Evolutionary conservation across 176 grass and related monocot species (phyloP).

Genomic region (Eleusine indica): DNA sequence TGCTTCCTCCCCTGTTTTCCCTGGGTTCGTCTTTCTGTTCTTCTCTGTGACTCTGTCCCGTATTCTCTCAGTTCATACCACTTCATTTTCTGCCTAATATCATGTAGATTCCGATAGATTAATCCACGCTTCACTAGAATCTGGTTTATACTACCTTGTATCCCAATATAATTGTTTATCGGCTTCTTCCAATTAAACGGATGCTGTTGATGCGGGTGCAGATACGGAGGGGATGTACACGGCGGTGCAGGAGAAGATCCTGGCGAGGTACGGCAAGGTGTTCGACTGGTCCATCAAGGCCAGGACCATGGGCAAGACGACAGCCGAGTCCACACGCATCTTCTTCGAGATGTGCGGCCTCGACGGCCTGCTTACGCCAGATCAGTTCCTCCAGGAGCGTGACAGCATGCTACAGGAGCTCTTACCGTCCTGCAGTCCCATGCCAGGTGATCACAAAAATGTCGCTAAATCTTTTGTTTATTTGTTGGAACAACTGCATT

Average conservation of each 20-base stretch:
- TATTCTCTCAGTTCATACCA: too few relatives aligned
- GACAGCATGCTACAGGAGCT: conserved; percentile 80
- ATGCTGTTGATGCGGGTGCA: conserved; percentile 2
- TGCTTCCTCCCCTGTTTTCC: not conserved
- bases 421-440: conserved; percentile 62
- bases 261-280: conserved; percentile 78
- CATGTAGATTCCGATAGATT: too few relatives aligned
- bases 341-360: conserved; percentile 75
- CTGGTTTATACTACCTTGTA: too few relatives aligned
- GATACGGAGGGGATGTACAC: conserved; percentile 95
- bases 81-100: too few relatives aligned
- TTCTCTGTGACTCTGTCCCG: not conserved
- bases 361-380: conserved; percentile 62
- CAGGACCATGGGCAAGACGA: conserved; percentile 94
- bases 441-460: conserved; percentile 64
- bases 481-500: not conserved
- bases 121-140: too few relatives aligned
- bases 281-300: conserved; percentile 95
- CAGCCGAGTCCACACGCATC: conserved; percentile 68
- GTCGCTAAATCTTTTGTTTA: not conserved
- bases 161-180: too few relatives aligned
- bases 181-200: too few relatives aligned
- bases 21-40: not conserved
- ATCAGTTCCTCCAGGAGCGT: conserved; percentile 78
- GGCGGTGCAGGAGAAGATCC: conserved; percentile 88